phyloP scores from a whole-genome alignment of 495 filamentous ascomycete genomes.

The Aspergillus carlsbadensis region DNA sequence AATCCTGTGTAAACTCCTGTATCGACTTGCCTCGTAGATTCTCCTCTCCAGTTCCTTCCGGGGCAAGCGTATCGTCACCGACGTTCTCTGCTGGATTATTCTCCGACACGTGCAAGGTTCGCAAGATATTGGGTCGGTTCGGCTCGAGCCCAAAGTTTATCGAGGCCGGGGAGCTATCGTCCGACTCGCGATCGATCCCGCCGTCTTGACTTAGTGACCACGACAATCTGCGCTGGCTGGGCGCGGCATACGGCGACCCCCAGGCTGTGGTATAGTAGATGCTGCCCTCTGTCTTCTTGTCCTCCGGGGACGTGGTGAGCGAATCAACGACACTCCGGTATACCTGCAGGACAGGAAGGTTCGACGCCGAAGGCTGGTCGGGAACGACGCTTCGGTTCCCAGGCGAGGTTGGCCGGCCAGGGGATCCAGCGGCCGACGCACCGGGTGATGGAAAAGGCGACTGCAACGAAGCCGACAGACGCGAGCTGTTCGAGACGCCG shows the following conservation, averaged over 20 bases:
- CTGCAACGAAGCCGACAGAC: constrained; percentile 31
- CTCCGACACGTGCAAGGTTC: constrained; percentile 32
- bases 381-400: constrained; percentile 29
- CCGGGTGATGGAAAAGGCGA: constrained; percentile 37
- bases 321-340: constrained; percentile 37
- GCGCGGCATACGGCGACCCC: constrained; percentile 70
- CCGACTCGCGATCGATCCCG: constrained; percentile 34
- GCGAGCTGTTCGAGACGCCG: constrained; percentile 32
- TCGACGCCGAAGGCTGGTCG: constrained; percentile 27
- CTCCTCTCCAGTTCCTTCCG: constrained; percentile 23
- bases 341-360: constrained; percentile 35
- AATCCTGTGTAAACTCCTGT: constrained; percentile 70
- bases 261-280: constrained; percentile 66
- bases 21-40: constrained; percentile 43
- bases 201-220: constrained; percentile 44
- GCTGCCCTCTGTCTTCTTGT: constrained; percentile 44
- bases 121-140: constrained; percentile 52
- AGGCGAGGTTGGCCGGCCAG: constrained; percentile 29
- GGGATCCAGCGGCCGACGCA: constrained; percentile 41
- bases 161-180: constrained; percentile 38
- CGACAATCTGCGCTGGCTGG: constrained; percentile 48
- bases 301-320: constrained; percentile 42
- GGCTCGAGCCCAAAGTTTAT: constrained; percentile 45
- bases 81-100: constrained; percentile 14
- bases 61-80: constrained; percentile 16